Conservation (phyloP, 345 rosid species). For the Ceriops tagal region DNA sequence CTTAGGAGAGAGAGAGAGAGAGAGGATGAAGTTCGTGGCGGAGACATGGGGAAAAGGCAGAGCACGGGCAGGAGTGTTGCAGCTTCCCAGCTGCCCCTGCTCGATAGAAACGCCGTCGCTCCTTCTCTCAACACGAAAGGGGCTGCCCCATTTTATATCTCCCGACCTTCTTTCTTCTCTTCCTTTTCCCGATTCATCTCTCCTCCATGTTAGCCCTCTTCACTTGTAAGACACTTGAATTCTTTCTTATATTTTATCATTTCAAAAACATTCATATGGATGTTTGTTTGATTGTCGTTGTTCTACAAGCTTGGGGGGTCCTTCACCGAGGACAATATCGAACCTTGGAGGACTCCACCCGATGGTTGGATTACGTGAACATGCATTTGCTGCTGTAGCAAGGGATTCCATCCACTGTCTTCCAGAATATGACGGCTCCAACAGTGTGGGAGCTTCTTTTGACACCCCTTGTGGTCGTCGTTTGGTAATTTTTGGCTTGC, state of each 20-base stretch:
- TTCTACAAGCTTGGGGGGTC: slow-evolving; percentile 46
- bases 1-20: background rate
- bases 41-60: slow-evolving; percentile 48
- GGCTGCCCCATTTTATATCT: slow-evolving; percentile 57
- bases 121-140: slow-evolving; percentile 66
- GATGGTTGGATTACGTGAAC: slow-evolving; percentile 49
- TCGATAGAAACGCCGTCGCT: slow-evolving; percentile 63
- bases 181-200: slow-evolving; percentile 53
- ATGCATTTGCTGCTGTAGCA: slow-evolving; percentile 45
- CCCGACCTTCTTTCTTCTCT: slow-evolving; percentile 73
- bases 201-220: slow-evolving; percentile 67
- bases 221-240: slow-evolving; percentile 54
- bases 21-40: slow-evolving; percentile 49
- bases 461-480: slow-evolving; percentile 65
- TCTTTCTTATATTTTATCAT: background rate
- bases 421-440: slow-evolving; percentile 46
- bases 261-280: background rate
- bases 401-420: slow-evolving; percentile 73
- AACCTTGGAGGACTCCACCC: slow-evolving; percentile 59
- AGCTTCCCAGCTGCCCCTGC: slow-evolving; percentile 35
- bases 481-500: slow-evolving; percentile 37
- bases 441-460: slow-evolving; percentile 62
- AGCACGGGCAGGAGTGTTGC: slow-evolving; percentile 50
- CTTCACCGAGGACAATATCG: slow-evolving; percentile 44
- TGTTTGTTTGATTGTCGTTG: background rate